phyloP scores from a whole-genome alignment of 2,329 filamentous ascomycete genomes.

The Byssothecium circinans region DNA sequence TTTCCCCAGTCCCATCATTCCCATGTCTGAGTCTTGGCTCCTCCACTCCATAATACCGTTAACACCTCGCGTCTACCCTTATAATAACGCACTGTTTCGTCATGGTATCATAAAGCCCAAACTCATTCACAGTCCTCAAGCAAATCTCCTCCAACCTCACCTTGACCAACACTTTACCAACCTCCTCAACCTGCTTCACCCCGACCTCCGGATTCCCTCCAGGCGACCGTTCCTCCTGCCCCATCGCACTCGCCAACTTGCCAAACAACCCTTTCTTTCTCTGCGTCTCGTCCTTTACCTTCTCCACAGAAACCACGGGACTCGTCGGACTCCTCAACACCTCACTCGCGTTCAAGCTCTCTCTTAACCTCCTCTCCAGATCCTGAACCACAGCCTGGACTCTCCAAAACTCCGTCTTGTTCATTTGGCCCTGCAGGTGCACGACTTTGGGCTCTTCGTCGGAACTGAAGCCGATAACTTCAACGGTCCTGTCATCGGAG shows the following conservation, averaged over 20 bases:
- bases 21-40: neutral
- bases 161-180: conserved; percentile 27
- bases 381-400: conserved; percentile 46
- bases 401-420: conserved; percentile 49
- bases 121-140: conserved; percentile 37
- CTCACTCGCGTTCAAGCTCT: conserved; percentile 31
- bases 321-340: conserved; percentile 4
- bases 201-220: conserved; percentile 26
- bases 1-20: neutral
- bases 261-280: conserved; percentile 23
- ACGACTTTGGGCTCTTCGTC: conserved; percentile 46
- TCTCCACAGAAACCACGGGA: conserved; percentile 4
- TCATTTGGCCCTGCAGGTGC: conserved; percentile 44
- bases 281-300: conserved; percentile 4
- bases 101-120: conserved; percentile 42
- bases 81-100: conserved; percentile 38
- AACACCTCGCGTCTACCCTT: conserved; percentile 35
- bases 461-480: conserved; percentile 46
- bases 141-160: conserved; percentile 37
- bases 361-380: conserved; percentile 39
- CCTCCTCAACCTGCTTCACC: conserved; percentile 8
- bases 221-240: conserved; percentile 21
- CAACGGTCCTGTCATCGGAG: conserved; percentile 22
- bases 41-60: conserved; percentile 6
- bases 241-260: conserved; percentile 24